Evolutionary conservation across 2,329 filamentous ascomycete genomes (phyloP).

Genomic region (Epichloe festucae): DNA sequence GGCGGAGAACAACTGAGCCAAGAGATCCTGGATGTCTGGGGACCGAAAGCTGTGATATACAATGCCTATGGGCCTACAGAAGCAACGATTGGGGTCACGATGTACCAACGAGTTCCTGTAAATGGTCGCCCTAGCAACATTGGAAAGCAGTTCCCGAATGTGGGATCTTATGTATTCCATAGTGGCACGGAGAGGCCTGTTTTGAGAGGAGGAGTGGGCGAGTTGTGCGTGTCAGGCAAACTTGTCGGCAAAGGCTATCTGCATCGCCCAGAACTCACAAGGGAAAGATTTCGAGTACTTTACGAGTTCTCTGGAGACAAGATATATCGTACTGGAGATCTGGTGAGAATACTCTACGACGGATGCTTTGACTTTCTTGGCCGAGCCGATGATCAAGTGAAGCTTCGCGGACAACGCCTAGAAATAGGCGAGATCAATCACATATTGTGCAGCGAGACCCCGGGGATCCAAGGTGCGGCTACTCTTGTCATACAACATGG

Average conservation of each 20-base stretch:
- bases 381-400: constrained; percentile 82
- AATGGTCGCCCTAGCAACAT: constrained; percentile 82
- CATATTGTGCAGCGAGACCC: constrained; percentile 51
- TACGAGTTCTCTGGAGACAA: constrained; percentile 36
- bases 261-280: constrained; percentile 64
- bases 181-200: constrained; percentile 60
- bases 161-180: constrained; percentile 66
- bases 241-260: constrained; percentile 85
- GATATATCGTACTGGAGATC: constrained; percentile 79
- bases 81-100: constrained; percentile 84
- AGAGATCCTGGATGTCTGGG: constrained; percentile 81
- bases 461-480: constrained; percentile 52
- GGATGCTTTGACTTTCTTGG: constrained; percentile 79
- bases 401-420: constrained; percentile 75
- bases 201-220: constrained; percentile 65
- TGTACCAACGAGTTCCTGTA: constrained; percentile 66
- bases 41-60: constrained; percentile 66
- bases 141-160: constrained; percentile 74
- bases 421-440: constrained; percentile 90
- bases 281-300: constrained; percentile 60
- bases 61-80: constrained; percentile 91
- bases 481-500: constrained; percentile 65
- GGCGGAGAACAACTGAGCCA: constrained; percentile 81
- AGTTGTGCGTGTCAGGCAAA: constrained; percentile 77
- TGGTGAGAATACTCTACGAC: constrained; percentile 70